These are phyloP conservation scores for Kuraishia hungarica DNA, from an alignment of 805 yeast species.

Conservation along the genomic window DNA sequence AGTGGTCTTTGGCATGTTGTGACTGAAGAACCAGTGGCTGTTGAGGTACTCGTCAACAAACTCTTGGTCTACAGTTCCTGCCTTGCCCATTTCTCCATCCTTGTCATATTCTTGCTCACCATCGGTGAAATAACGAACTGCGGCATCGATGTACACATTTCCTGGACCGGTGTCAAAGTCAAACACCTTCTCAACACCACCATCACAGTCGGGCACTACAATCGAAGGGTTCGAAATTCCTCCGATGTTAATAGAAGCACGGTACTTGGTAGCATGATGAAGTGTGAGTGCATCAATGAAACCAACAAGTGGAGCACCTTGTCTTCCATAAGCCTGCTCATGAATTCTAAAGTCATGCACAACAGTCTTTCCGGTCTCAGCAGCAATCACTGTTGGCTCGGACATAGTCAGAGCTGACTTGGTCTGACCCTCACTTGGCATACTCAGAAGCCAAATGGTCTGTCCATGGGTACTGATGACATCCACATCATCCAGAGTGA, in stretches of 20 bases:
- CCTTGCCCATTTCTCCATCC: slow-evolving; percentile 16
- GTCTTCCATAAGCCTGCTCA: slow-evolving; percentile 19
- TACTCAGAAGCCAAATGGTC: slow-evolving; percentile 16
- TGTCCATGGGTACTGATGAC: slow-evolving; percentile 19
- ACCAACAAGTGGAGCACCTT: slow-evolving; percentile 19
- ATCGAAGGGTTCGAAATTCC: slow-evolving; percentile 19
- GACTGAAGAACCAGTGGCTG: slow-evolving; percentile 11
- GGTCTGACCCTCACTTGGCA: slow-evolving; percentile 6
- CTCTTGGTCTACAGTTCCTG: slow-evolving; percentile 14
- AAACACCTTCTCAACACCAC: slow-evolving; percentile 15
- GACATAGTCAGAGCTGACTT: slow-evolving; percentile 15
- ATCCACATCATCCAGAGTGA: slow-evolving; percentile 9
- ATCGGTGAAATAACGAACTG: slow-evolving; percentile 15
- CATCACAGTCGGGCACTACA: slow-evolving; percentile 13
- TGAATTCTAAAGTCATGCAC: slow-evolving; percentile 16
- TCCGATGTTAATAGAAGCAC: slow-evolving; percentile 19
- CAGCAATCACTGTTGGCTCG: slow-evolving; percentile 14
- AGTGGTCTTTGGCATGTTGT: slow-evolving; percentile 17
- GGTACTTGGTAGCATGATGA: slow-evolving; percentile 12
- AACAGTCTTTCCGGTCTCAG: slow-evolving; percentile 10
- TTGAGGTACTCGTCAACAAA: slow-evolving; percentile 13
- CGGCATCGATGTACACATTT: slow-evolving; percentile 19
- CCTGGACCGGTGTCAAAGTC: slow-evolving; percentile 21
- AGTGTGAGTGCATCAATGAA: slow-evolving; percentile 17
- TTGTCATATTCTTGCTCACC: slow-evolving; percentile 14